A percentile compares a stretch with the other conserved stretches of the same genome.
Conservation (phyloP, 139 green algal genomes). For the Tetraselmis striata region DNA sequence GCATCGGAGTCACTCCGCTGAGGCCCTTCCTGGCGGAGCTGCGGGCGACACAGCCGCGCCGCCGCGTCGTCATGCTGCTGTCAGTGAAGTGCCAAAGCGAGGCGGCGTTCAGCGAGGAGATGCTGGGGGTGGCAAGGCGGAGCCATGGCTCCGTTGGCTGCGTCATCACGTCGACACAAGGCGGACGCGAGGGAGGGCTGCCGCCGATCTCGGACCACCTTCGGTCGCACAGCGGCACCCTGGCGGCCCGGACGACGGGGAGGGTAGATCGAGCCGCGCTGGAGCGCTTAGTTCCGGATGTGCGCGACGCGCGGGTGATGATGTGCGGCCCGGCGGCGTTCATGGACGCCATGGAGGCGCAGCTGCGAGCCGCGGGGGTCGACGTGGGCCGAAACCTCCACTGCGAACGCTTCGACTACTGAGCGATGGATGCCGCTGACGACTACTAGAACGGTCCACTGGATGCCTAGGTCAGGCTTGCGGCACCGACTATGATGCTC, state of each 20-base stretch:
- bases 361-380: too few species aligned
- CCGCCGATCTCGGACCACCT: neutral
- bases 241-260: neutral
- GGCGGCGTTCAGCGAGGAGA: slow-evolving; percentile 10
- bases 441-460: too few species aligned
- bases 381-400: too few species aligned
- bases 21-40: slow-evolving; percentile 16
- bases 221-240: neutral
- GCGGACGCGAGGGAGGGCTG: neutral
- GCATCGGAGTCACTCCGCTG: slow-evolving; percentile 30
- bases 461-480: too few species aligned
- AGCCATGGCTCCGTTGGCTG: neutral
- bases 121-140: neutral
- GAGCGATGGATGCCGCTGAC: too few species aligned
- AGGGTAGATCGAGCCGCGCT: too few species aligned
- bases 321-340: slow-evolving; percentile 12
- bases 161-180: neutral
- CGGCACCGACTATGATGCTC: too few species aligned
- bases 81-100: slow-evolving; percentile 1
- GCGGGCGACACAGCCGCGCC: neutral
- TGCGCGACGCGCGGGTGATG: slow-evolving; percentile 2
- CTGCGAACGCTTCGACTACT: too few species aligned
- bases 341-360: neutral
- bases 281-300: neutral
- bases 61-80: neutral